Percentiles rank a stretch among this genome's conserved stretches.
Evolutionary conservation across 169 alveolate species (phyloP).

Genomic region (Plasmodium reichenowi): DNA sequence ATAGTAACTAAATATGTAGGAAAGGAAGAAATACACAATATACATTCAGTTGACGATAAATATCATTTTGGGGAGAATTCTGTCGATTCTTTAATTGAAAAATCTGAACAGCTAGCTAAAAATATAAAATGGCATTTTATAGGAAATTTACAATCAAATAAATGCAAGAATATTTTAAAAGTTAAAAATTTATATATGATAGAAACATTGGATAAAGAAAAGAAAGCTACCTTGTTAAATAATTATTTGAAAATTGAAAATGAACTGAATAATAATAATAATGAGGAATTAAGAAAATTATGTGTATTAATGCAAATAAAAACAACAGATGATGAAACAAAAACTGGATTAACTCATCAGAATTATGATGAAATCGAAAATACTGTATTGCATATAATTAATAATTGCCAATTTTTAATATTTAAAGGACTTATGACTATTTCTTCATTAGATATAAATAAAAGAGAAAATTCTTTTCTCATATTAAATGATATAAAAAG

Average conservation of each 20-base stretch:
- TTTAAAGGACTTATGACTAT: conserved; percentile 96
- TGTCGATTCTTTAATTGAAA: conserved; percentile 92
- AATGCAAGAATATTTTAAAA: conserved; percentile 88
- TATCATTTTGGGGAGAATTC: conserved; percentile 94
- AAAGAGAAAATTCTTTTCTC: conserved; percentile 75
- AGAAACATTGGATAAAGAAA: conserved; percentile 92
- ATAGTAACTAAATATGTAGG: conserved; percentile 65
- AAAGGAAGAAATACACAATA: conserved; percentile 49
- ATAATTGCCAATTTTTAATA: conserved; percentile 83
- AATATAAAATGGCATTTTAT: conserved; percentile 96
- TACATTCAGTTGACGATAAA: conserved; percentile 52
- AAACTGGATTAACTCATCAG: conserved; percentile 88
- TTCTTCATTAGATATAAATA: conserved; percentile 82
- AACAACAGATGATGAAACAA: conserved; percentile 90
- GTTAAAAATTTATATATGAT: conserved; percentile 88
- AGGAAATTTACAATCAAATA: conserved; percentile 95
- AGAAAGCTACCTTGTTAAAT: conserved; percentile 89
- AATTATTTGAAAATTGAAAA: conserved; percentile 74
- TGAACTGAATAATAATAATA: conserved; percentile 6
- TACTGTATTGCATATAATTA: conserved; percentile 83
- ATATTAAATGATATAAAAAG: conserved; percentile 83
- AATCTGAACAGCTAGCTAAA: conserved; percentile 88
- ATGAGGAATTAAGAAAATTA: conserved; percentile 48
- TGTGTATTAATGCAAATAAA: conserved; percentile 89
- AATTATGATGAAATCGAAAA: conserved; percentile 79